Percentiles rank a stretch among this genome's conserved stretches.
Evolutionary conservation across 352 stramenopile genomes (phyloP).

Genomic region (Phytophthora tubulina): DNA sequence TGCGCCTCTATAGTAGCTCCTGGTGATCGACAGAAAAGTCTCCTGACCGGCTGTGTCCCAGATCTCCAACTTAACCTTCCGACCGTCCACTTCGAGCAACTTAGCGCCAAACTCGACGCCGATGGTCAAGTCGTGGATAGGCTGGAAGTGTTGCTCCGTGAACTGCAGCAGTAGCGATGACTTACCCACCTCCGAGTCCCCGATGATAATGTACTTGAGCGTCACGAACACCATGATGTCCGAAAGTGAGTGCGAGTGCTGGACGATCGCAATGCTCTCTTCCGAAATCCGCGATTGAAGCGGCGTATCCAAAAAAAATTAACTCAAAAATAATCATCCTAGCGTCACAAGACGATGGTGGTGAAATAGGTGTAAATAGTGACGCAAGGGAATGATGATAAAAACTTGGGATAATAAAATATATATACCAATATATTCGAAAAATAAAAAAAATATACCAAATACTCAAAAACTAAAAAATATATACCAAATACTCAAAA

Average conservation of each 20-base stretch:
- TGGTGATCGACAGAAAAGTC: slow-evolving; percentile 91
- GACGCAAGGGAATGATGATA: too few species aligned
- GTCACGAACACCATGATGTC: slow-evolving; percentile 86
- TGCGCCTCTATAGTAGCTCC: slow-evolving; percentile 89
- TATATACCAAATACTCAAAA: too few species aligned
- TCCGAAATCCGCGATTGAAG: slow-evolving; percentile 1
- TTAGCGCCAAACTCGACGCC: slow-evolving; percentile 93
- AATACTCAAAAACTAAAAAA: too few species aligned
- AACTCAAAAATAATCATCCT: neutral
- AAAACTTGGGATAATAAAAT: too few species aligned
- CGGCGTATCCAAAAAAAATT: slow-evolving; percentile 10
- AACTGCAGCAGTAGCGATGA: slow-evolving; percentile 92
- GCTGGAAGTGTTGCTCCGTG: slow-evolving; percentile 92
- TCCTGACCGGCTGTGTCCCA: slow-evolving; percentile 94
- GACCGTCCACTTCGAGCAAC: slow-evolving; percentile 82
- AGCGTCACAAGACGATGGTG: too few species aligned
- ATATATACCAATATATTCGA: too few species aligned
- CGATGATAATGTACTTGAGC: slow-evolving; percentile 93
- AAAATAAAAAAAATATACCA: too few species aligned
- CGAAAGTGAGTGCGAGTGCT: neutral
- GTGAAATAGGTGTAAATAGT: too few species aligned
- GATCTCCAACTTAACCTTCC: slow-evolving; percentile 93
- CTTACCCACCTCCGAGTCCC: slow-evolving; percentile 92
- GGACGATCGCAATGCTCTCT: neutral
- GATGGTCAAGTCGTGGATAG: slow-evolving; percentile 92